Evolutionary conservation across 129 eudicot genomes (phyloP).

Genomic region (Lonicera japonica): DNA sequence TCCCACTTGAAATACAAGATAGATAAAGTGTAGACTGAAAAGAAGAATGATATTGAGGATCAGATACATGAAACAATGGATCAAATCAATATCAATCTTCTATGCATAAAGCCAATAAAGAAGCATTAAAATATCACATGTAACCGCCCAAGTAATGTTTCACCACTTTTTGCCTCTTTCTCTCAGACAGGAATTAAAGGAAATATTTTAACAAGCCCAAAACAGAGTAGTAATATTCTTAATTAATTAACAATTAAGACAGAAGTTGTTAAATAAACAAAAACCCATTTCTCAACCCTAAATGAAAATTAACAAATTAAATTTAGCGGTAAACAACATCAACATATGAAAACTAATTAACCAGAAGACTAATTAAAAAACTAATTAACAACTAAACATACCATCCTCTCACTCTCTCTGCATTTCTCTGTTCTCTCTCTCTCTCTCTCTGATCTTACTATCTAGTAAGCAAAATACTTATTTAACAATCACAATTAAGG

Average conservation of each 20-base stretch:
- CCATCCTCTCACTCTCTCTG: constrained; percentile 29
- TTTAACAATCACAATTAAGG: constrained; percentile 12
- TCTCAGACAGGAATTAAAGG: constrained; percentile 28
- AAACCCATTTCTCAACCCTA: too few species aligned
- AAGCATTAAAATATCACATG: constrained; percentile 5
- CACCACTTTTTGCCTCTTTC: constrained; percentile 35
- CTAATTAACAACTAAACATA: constrained; percentile 5
- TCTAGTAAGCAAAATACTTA: constrained; percentile 22
- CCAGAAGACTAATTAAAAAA: too few species aligned
- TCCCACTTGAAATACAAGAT: background rate
- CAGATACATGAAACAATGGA: background rate
- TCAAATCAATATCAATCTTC: constrained; percentile 3
- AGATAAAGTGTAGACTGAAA: constrained; percentile 7
- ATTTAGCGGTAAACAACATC: too few species aligned
- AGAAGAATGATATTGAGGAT: constrained; percentile 2
- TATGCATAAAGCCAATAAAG: background rate
- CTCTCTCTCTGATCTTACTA: constrained; percentile 28
- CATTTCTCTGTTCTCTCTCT: constrained; percentile 15
- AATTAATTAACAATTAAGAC: too few species aligned
- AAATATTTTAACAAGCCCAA: too few species aligned
- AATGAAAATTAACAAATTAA: too few species aligned
- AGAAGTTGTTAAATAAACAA: too few species aligned
- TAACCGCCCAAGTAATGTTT: constrained; percentile 13
- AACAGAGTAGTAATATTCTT: too few species aligned
- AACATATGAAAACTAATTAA: too few species aligned